A percentile compares a stretch with the other conserved stretches of the same genome.
Evolutionary conservation across 2,329 filamentous ascomycete species (phyloP).

Genomic region (Alternaria postmessia): DNA sequence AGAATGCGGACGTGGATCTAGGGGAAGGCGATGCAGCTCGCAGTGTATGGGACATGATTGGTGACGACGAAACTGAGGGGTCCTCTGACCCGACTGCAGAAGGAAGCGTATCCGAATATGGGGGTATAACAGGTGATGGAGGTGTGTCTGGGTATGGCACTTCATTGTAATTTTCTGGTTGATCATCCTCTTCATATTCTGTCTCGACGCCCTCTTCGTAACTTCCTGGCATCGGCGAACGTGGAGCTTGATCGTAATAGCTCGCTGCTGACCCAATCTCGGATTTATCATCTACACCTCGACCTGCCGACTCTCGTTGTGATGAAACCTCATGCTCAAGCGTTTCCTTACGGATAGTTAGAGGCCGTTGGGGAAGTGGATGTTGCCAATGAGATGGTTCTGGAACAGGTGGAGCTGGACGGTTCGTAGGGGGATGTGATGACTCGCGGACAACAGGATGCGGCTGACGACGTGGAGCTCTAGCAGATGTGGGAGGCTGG

Average conservation of each 20-base stretch:
- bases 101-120: background rate
- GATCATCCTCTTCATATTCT: background rate
- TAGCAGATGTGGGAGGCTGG: background rate
- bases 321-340: background rate
- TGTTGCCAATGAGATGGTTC: background rate
- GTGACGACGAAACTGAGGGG: background rate
- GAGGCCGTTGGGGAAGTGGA: background rate
- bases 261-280: background rate
- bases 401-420: background rate
- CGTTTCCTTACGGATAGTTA: background rate
- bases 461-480: background rate
- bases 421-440: background rate
- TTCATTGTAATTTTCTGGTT: background rate
- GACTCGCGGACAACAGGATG: background rate
- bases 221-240: background rate
- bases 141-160: background rate
- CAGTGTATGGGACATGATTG: conserved; percentile 1
- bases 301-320: background rate
- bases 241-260: background rate
- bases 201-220: background rate
- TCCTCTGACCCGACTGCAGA: background rate
- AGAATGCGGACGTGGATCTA: background rate
- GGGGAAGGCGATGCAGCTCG: background rate
- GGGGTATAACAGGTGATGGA: background rate
- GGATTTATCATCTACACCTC: background rate